A percentile compares a stretch with the other conserved stretches of the same genome.
phyloP scores from a whole-genome alignment of 805 yeast species.

The Starmera quercuum region DNA sequence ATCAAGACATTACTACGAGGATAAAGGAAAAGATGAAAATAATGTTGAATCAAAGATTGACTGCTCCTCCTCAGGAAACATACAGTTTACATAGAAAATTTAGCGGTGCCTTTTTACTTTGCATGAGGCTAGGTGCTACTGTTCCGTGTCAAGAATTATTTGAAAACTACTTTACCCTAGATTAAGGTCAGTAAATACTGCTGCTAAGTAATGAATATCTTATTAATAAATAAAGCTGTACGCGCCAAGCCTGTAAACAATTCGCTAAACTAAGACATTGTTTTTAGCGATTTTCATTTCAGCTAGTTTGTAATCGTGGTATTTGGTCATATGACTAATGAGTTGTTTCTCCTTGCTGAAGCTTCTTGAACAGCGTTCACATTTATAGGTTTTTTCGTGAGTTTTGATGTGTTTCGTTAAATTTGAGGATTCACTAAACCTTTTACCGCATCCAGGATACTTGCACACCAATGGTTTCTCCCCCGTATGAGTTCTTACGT shows the following conservation, averaged over 20 bases:
- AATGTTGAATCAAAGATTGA: constrained; percentile 84
- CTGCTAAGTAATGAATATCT: too few relatives aligned
- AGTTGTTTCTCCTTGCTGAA: constrained; percentile 39
- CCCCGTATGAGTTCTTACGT: constrained; percentile 82
- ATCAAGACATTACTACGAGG: constrained; percentile 90
- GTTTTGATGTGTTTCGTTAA: constrained; percentile 81
- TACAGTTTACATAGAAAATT: constrained; percentile 93
- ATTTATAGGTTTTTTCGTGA: constrained; percentile 50
- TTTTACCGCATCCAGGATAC: constrained; percentile 72
- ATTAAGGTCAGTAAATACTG: too few relatives aligned
- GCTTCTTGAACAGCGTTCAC: constrained; percentile 43
- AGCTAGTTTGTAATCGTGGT: constrained; percentile 10
- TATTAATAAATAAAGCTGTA: too few relatives aligned
- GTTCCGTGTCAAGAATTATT: constrained; percentile 79
- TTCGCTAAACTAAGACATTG: too few relatives aligned
- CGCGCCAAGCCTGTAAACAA: too few relatives aligned
- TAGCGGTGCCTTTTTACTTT: constrained; percentile 86
- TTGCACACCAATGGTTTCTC: constrained; percentile 80
- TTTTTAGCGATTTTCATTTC: too few relatives aligned
- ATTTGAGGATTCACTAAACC: constrained; percentile 86
- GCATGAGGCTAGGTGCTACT: constrained; percentile 76
- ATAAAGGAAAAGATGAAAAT: constrained; percentile 81
- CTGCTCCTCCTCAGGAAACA: constrained; percentile 98
- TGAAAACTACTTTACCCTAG: constrained; percentile 46
- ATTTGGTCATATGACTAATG: constrained; percentile 28